Percentiles rank a stretch among this genome's conserved stretches.
Conservation (phyloP, 257 asterid species). For the Petrea volubilis region DNA sequence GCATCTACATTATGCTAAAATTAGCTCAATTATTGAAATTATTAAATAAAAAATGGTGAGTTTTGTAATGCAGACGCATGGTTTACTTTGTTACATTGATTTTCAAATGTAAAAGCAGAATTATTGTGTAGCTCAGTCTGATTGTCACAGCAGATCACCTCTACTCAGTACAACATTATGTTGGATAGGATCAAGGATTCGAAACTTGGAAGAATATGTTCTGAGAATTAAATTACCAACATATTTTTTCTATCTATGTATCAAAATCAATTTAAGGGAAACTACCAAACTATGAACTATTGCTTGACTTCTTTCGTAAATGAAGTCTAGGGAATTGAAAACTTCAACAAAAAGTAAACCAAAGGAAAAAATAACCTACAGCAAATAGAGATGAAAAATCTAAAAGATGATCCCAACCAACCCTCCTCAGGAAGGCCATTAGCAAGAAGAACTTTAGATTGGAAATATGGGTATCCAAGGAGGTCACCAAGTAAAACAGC, state of each 20-base stretch:
- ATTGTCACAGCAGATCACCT: not conserved
- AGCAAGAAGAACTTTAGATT: no score
- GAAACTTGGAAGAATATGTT: not conserved
- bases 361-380: not conserved
- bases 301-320: not conserved
- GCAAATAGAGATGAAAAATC: not conserved
- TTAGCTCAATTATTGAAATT: not conserved
- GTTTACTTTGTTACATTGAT: not conserved
- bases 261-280: not conserved
- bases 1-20: conserved; percentile 1
- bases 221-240: not conserved
- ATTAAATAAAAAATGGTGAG: not conserved
- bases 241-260: not conserved
- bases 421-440: not conserved
- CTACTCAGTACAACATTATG: not conserved
- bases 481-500: not conserved
- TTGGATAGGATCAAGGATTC: not conserved
- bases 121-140: not conserved
- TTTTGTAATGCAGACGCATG: not conserved
- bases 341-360: not conserved
- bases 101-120: not conserved
- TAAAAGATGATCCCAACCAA: not conserved
- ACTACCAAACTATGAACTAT: not conserved
- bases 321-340: not conserved
- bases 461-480: not conserved